These are phyloP conservation scores for Aspergillus panamensis DNA, from an alignment of 495 filamentous ascomycete genomes.

Conservation along the genomic window DNA sequence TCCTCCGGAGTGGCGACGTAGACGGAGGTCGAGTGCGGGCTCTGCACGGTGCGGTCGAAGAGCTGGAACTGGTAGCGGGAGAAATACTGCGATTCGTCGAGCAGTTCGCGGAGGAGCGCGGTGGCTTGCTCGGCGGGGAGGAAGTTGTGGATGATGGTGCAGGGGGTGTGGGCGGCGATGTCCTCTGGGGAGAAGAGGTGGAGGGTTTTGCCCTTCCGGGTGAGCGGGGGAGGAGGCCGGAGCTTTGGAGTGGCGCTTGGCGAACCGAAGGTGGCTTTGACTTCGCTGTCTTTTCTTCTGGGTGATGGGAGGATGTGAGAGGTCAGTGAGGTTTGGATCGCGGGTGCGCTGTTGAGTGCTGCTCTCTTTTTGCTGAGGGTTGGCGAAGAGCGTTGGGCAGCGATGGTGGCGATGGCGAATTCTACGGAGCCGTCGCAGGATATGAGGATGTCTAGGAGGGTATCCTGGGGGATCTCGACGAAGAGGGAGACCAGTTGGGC, in stretches of 20 bases:
- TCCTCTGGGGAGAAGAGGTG: slow-evolving; percentile 78
- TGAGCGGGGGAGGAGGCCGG: slow-evolving; percentile 42
- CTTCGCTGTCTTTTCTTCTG: background rate
- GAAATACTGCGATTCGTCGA: slow-evolving; percentile 74
- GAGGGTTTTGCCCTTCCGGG: slow-evolving; percentile 75
- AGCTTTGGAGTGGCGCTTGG: slow-evolving; percentile 2
- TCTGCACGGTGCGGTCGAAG: slow-evolving; percentile 79
- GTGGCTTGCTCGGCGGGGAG: slow-evolving; percentile 68
- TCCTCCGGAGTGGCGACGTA: slow-evolving; percentile 72
- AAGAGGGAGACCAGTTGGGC: slow-evolving; percentile 77
- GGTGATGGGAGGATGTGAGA: slow-evolving; percentile 43
- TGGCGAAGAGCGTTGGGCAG: slow-evolving; percentile 23
- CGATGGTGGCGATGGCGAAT: slow-evolving; percentile 52
- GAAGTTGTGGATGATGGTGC: slow-evolving; percentile 89
- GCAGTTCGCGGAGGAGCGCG: slow-evolving; percentile 67
- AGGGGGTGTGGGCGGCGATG: slow-evolving; percentile 76
- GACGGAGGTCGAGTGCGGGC: slow-evolving; percentile 75
- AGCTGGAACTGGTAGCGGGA: slow-evolving; percentile 71
- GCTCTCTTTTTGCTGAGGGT: slow-evolving; percentile 32
- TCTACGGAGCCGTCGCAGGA: slow-evolving; percentile 74
- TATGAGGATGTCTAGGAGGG: slow-evolving; percentile 74
- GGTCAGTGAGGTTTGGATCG: slow-evolving; percentile 38
- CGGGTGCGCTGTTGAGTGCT: slow-evolving; percentile 16
- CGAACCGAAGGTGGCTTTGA: slow-evolving; percentile 12
- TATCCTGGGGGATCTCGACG: slow-evolving; percentile 56